These are phyloP conservation scores for Eimeria sp. DNA, from an alignment of 169 alveolate species.

Conservation along the genomic window DNA sequence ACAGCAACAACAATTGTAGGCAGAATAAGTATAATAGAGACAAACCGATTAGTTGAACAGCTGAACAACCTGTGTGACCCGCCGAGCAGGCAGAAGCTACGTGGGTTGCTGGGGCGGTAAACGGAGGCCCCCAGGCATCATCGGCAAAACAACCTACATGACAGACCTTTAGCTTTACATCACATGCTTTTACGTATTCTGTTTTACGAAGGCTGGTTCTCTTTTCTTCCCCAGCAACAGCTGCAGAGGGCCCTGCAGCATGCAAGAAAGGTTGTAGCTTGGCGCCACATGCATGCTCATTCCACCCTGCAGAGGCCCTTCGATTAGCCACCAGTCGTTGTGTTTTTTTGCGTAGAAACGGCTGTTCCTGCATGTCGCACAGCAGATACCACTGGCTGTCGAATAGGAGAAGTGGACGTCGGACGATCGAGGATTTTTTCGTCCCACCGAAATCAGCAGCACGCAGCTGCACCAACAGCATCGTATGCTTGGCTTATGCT, in stretches of 20 bases:
- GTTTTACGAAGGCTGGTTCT: background rate
- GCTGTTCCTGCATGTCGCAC: background rate
- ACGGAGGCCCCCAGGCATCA: background rate
- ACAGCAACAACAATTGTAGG: background rate
- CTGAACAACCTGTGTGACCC: background rate
- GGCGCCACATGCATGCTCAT: background rate
- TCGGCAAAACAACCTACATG: background rate
- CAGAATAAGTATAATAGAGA: background rate
- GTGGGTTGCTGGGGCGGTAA: background rate
- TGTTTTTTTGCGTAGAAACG: background rate
- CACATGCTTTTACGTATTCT: background rate
- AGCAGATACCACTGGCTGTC: background rate
- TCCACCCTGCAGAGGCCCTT: background rate
- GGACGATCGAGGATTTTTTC: background rate
- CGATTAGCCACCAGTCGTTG: background rate
- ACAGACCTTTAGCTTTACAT: background rate
- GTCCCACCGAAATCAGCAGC: background rate
- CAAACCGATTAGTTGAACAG: background rate
- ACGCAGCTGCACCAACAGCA: background rate
- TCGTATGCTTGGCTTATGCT: background rate
- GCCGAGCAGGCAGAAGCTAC: conserved; percentile 10
- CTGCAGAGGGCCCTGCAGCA: conserved; percentile 7
- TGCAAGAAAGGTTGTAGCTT: background rate
- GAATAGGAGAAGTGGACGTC: background rate
- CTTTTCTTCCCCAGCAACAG: background rate